Evolutionary conservation across 2,329 filamentous ascomycete species (phyloP), one percentile per base, ranked within the genome.

Genomic region (Leptographium radiaticola): DNA sequence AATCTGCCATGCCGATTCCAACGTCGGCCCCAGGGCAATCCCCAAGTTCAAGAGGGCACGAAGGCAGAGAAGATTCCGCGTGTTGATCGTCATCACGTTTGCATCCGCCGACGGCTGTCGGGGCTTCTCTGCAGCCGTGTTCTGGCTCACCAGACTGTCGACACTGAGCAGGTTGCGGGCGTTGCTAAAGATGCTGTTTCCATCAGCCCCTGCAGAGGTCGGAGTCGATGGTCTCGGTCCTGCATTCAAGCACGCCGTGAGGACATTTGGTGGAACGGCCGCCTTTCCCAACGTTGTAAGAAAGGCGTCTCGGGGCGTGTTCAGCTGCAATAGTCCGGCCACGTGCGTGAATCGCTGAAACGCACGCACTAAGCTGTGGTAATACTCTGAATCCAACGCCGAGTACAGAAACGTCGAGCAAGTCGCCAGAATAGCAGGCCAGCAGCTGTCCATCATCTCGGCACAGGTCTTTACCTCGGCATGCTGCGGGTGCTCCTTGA

Each of bases 271-370:
- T 4, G 93, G 93, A 2, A 97, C 87, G 9, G 93, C 89, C 45
- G 90, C 85, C 69, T 98, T 98, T 0, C 89, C 89, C 4, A 98
- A 72, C 0, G 91, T 96, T 0, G 93, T 97, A 38, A 98, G 74
- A 62, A 98, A 94, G 0, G 93, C 93, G 73, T 98, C 93, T 59
- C 93, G 78, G 0, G 93, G 90, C 0, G 91, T 96, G 13, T 78
- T 74, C 11, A 97, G 77, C 58, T 90, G 83, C 10, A 98, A 70
- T 48, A 98, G 74, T 6, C 93, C 94, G 42, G 93, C 89, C 3
- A 97, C 91, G 65, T 98, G 94, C 1, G 93, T 87, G 62, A 98
- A 87, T 59, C 94, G 89, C 63, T 98, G 93, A 61, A 97, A 95
- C 0, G 91, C 87, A 59, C 93, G 81, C 30, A 98, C 91, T 1